Evolutionary conservation across 768 basidiomycete genomes (phyloP), one percentile per base, ranked within the genome.

Genomic region (Myochromella boudieri): DNA sequence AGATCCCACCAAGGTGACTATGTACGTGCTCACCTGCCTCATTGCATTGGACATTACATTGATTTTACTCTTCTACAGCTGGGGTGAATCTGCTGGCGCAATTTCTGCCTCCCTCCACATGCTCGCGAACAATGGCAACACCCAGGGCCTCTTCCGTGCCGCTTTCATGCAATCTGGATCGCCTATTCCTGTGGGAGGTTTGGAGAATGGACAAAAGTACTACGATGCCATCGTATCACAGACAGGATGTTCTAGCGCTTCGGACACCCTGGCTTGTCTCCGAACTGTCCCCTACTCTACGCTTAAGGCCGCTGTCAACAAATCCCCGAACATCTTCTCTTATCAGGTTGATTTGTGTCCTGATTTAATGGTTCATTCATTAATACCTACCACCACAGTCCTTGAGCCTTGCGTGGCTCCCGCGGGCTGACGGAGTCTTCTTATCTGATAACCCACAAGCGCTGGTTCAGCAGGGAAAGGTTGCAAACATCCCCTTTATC

Each of bases 1-100:
- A 9, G 78, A 86, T 60, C 71, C 74, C 4, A 52, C 55, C 0
- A 77, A 74, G 46, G 80, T 81, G 12, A 77, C 75, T 0, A 68
- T 81, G 76, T 78, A 52, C 15, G 61, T 51, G 11, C 22, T 28
- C 2, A n/a, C n/a, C n/a, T n/a, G n/a, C n/a, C n/a, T n/a, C n/a
- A n/a, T n/a, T n/a, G n/a, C n/a, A n/a, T n/a, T 40, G 15, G 3
- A 8, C 10, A 1, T 22, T 4, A 6, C 2, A 1, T 15, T 47
- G 6, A 46, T 2, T 18, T 36, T 9, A 21, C 27, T 36, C 32
- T 6, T 29, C n/a, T 4, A 14, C 33, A 76, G 76, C 27, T 78
- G 74, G 67, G 82, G 82, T 11, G 71, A 81, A 59, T 75, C 72
- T 7, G 79, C 82, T 0, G 83, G 82, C 4, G 80, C 81, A 1